phyloP scores from a whole-genome alignment of 2,329 filamentous ascomycete genomes.

The Fusarium metavorans region DNA sequence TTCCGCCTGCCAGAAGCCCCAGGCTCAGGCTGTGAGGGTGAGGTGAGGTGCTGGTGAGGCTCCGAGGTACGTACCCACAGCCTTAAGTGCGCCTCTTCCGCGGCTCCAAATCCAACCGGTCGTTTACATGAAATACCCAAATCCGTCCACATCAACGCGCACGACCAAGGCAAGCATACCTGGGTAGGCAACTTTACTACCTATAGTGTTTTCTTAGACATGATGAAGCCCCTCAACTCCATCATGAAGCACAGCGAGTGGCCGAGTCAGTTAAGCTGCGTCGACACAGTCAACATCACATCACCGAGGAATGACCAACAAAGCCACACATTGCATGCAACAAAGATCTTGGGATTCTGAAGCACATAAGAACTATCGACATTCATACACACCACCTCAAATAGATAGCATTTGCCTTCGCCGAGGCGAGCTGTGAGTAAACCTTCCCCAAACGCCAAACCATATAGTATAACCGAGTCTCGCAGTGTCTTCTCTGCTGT shows the following conservation, averaged over 20 bases:
- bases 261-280: background rate
- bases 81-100: background rate
- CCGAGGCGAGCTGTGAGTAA: slow-evolving; percentile 16
- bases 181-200: background rate
- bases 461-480: slow-evolving; percentile 27
- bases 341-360: slow-evolving; percentile 7
- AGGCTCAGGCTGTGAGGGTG: background rate
- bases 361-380: slow-evolving; percentile 14
- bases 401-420: slow-evolving; percentile 22
- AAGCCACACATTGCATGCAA: background rate
- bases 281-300: background rate
- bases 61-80: slow-evolving; percentile 11
- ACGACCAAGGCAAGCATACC: background rate
- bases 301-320: background rate
- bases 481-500: slow-evolving; percentile 17
- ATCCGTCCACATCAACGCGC: background rate
- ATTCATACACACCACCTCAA: slow-evolving; percentile 8
- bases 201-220: background rate
- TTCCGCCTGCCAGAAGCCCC: background rate
- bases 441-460: slow-evolving; percentile 39
- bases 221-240: background rate
- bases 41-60: background rate
- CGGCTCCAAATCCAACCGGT: background rate
- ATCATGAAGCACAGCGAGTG: background rate
- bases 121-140: background rate